phyloP scores from a whole-genome alignment of 179 eudicot genomes.

The Corrigiola litoralis region DNA sequence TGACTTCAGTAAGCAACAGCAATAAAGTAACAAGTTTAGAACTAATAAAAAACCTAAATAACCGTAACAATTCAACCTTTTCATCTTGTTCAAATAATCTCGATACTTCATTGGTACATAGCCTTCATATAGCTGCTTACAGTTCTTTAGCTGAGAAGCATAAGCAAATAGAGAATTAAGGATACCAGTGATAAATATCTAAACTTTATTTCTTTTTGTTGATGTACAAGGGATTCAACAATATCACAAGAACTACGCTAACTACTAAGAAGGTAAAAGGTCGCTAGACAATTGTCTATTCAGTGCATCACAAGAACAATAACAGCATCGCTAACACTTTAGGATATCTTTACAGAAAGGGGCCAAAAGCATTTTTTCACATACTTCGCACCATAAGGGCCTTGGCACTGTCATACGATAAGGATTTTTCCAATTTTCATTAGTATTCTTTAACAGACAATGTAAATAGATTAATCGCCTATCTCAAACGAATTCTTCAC shows the following conservation, averaged over 20 bases:
- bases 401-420: too few species aligned
- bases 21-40: not conserved
- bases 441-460: not conserved
- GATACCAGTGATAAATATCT: not conserved
- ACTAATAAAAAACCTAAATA: slow-evolving; percentile 8
- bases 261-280: too few species aligned
- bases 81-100: slow-evolving; percentile 65
- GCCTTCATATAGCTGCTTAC: slow-evolving; percentile 57
- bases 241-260: not conserved
- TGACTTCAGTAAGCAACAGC: not conserved
- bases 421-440: too few species aligned
- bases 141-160: slow-evolving; percentile 58
- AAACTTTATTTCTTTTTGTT: not conserved
- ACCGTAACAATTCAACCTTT: slow-evolving; percentile 36
- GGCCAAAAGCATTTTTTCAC: too few species aligned
- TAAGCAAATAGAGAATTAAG: not conserved
- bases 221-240: not conserved
- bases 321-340: too few species aligned
- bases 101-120: slow-evolving; percentile 79
- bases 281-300: too few species aligned
- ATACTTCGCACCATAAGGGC: too few species aligned
- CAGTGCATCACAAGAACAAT: too few species aligned
- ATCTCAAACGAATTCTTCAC: not conserved
- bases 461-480: not conserved
- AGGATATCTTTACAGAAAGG: too few species aligned